Base-by-base conservation (phyloP, 306 rosid species). In the Prunus mira region DNA sequence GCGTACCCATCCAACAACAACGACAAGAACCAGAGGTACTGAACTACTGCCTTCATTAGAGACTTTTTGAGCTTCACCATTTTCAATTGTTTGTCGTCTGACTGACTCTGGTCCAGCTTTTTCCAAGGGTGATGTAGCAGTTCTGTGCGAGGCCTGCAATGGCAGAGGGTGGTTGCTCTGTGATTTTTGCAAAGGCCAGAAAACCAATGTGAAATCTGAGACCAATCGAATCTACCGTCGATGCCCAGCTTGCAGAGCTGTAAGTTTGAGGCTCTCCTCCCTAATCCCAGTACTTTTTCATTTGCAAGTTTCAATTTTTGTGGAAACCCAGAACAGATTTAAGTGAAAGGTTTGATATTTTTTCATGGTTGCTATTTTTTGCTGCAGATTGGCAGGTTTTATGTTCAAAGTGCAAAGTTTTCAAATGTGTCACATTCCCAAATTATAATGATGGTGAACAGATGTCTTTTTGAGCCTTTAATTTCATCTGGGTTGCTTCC, bases 191-290 rank as follows among this genome's bases (percentile, higher is more conserved):
- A 28, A 88, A 67, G 98, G 98, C 3, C 93, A 92, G 71, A 96
- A 89, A 65, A 92, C 88, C 18, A 92, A 96, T 60, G 93, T 96
- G 76, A 89, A 81, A 83, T 84, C 93, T 25, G 89, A 81, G 12
- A 92, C 84, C 85, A 92, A 81, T n/a, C 82, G 98, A 65, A 72
- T 86, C 47, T 92, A 92, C 79, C 93, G 93, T 17, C 87, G 99
- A 49, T 96, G 99, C 49, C 99, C 97, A 14, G 74, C 97, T 60
- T 96, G 99, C 85, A 84, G 88, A 91, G 96, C 98, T 55, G 97
- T 90, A 82, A 87, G 91, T 85, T 11, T 20, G 4, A 30, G 25
- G 34, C 27, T 32, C 41, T 13, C 65, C 65, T 10, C 65, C 67
- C 19, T 15, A 30, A 30, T 7, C 67, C 45, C 46, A 30, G 19